Evolutionary conservation across 23 red algal species (phyloP), one percentile per base, ranked within the genome.

Genomic region (Gracilaria gracilis): DNA sequence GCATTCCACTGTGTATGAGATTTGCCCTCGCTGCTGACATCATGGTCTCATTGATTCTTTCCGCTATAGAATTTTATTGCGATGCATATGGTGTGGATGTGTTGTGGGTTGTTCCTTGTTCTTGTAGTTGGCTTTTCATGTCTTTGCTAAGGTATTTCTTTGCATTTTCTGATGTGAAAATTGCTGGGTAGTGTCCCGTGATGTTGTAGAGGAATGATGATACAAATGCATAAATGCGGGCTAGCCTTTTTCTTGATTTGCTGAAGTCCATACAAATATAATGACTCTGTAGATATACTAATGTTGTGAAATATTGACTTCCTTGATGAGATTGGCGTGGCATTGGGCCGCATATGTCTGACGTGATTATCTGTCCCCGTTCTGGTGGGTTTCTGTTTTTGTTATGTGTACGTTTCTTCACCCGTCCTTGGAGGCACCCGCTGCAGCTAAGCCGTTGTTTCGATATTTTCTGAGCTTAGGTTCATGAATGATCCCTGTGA

Each of bases 1-100:
- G 58, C 13, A 83, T 1, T 9, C 62, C 0, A n/a, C 37, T 31
- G 27, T 55, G 49, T 24, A 1, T 83, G 47, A 83, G 79, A 37
- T 29, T 29, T 1, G 42, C 50, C 15, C 47, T 12, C 8, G 57
- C 79, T 2, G 49, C 49, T 16, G 50, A n/a, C 79, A 65, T 35
- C 6, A 83, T 28, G 27, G 42, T 83, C 20, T 59, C 9, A 19
- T 57, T 83, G 9, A 83, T 62, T 59, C 79, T 2, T 33, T 83
- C 79, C 0, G 79, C 54, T 1, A 35, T 28, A 16, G 79, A 59
- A 33, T 83, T 83, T 62, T 62, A 20, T 61, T 83, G 50, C 13
- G 57, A 50, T 61, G 48, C 21, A 50, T 83, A 65, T 28, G 80
- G 80, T 15, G 58, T 23, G 6, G 54, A 4, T 7, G 54, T 58